Evolutionary conservation across 176 grass and related monocot species (phyloP).

Genomic region (Neostapfia colusana): DNA sequence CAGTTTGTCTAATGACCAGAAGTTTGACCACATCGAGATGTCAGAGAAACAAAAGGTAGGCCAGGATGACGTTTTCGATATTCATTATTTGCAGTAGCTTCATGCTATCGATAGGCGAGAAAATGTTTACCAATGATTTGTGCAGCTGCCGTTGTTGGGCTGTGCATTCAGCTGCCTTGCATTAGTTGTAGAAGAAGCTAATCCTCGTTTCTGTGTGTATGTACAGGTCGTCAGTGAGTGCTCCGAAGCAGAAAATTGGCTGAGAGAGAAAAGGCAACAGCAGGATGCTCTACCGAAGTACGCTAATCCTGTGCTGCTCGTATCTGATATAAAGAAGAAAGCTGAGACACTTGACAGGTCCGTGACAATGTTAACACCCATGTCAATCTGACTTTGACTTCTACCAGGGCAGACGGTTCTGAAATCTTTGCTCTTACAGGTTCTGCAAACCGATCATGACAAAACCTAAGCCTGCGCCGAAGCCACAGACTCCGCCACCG

Average conservation of each 20-base stretch:
- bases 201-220: not conserved
- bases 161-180: not conserved
- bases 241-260: conserved; percentile 56
- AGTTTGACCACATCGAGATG: conserved; percentile 87
- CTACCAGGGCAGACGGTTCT: not conserved
- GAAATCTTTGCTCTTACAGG: conserved; percentile 35
- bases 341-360: conserved; percentile 78
- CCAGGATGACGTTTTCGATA: not conserved
- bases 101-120: not conserved
- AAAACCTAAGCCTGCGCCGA: conserved; percentile 67
- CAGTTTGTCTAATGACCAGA: conserved; percentile 68
- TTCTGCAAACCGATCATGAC: conserved; percentile 83
- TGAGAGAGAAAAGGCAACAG: conserved; percentile 54
- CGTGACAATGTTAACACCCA: not conserved
- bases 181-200: not conserved
- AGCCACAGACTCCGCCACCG: conserved; percentile 56
- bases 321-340: conserved; percentile 63
- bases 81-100: not conserved
- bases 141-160: not conserved
- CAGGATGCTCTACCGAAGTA: conserved; percentile 71
- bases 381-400: not conserved
- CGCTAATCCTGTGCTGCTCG: conserved; percentile 50
- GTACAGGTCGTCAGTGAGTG: conserved; percentile 76
- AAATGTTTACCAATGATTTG: not conserved
- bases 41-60: conserved; percentile 90